Base-by-base conservation (phyloP, 192 early-diverging fungal genomes). In the Rhizoclosmatium sp. region DNA sequence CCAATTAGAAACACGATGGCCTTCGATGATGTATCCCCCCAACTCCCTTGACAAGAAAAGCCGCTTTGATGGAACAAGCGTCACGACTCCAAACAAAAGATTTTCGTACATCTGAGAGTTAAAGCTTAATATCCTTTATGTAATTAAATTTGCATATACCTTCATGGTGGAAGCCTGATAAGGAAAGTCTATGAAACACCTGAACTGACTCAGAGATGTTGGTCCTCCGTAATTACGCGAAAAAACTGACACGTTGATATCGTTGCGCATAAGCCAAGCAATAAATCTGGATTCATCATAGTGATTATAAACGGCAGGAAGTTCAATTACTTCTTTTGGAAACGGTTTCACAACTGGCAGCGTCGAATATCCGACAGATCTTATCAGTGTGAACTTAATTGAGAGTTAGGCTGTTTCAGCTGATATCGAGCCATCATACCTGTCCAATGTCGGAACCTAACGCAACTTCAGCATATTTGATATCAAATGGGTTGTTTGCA, bases 131-230 rank as follows among this genome's bases (percentile, higher is more conserved):
- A 7, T 1, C 31, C 47, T 21, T 10, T 0, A 58, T 64, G 4
- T 41, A 21, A 10, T 10, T 7, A 64, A 64, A 19, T 39, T 21
- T 45, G 39, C 16, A 2, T 40, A 3, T 14, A 71, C 70, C 70
- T 74, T 74, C 72, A 74, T 74, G 1, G 72, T 74, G 7, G 72
- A 74, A 5, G 72, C 72, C 42, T 74, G 72, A 42, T 74, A 74
- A 9, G 72, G 72, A 62, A 74, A 74, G 45, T 74, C 72, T 42
- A 74, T 74, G 40, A 74, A 74, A 10, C 19, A 54, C 2, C 72
- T 54, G 44, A 74, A 74, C 60, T 74, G 72, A 31, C 59, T 62
- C 72, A 74, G 40, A 2, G 59, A 74, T 2, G 72, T 74, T 12
- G 72, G 72, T 40, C 72, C 72, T 14, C 72, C 72, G n/a, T 74